These are phyloP conservation scores for Rhodosporidiobolus odoratus DNA, from an alignment of 768 basidiomycete species.

Conservation along the genomic window DNA sequence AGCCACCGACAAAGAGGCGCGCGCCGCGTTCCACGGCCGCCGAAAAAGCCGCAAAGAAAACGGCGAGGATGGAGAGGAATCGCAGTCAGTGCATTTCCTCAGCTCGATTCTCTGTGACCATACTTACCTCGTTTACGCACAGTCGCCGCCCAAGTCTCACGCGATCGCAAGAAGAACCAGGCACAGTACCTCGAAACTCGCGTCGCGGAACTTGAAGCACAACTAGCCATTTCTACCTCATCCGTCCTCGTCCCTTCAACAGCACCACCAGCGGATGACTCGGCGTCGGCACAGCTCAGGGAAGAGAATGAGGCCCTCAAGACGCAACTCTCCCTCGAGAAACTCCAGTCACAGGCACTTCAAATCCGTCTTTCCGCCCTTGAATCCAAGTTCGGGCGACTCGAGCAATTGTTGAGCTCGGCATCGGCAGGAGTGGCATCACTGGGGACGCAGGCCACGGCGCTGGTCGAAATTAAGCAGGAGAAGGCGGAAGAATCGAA, in stretches of 20 bases:
- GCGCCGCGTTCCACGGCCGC: constrained; percentile 7
- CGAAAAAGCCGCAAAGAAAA: constrained; percentile 26
- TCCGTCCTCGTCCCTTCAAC: neutral
- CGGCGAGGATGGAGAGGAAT: constrained; percentile 33
- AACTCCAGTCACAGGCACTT: constrained; percentile 26
- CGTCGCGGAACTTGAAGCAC: constrained; percentile 31
- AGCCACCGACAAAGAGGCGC: constrained; percentile 14
- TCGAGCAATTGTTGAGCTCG: constrained; percentile 20
- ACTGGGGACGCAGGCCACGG: neutral
- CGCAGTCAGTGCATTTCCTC: constrained; percentile 7
- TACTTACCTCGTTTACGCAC: neutral
- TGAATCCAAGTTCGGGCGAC: constrained; percentile 28
- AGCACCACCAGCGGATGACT: neutral
- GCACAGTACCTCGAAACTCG: constrained; percentile 22
- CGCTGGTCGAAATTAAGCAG: neutral
- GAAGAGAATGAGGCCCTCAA: constrained; percentile 35
- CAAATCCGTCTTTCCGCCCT: constrained; percentile 30
- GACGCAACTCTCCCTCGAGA: constrained; percentile 30
- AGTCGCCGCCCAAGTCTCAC: constrained; percentile 37
- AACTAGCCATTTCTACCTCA: constrained; percentile 3
- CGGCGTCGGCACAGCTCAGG: neutral
- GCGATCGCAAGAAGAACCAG: constrained; percentile 33
- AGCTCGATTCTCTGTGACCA: neutral
- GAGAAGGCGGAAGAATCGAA: neutral
- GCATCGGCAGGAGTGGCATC: neutral